Percentiles rank a stretch among this genome's conserved stretches.
Evolutionary conservation across 768 basidiomycete genomes (phyloP).

Genomic region (Tricholoma saponaceum): DNA sequence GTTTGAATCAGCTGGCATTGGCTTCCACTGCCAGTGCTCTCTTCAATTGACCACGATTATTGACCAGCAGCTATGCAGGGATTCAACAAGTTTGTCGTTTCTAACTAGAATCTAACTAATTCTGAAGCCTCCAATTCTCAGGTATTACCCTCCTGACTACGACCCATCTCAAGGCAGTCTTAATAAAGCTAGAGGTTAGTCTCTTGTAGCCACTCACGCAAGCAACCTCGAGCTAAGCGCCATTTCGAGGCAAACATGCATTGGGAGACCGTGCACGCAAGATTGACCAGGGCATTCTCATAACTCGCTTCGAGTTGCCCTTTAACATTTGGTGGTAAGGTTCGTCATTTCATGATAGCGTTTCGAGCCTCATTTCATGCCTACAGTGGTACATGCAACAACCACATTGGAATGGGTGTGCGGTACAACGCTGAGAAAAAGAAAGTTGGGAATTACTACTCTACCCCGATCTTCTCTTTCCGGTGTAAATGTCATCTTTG

Average conservation of each 20-base stretch:
- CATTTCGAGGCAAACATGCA: conserved; percentile 79
- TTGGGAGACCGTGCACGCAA: conserved; percentile 91
- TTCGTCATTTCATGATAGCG: neutral
- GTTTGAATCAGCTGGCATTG: neutral
- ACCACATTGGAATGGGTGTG: conserved; percentile 98
- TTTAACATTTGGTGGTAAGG: conserved; percentile 96
- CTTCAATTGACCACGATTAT: neutral
- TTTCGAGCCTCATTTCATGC: neutral
- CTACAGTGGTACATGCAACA: conserved; percentile 84
- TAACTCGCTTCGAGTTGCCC: conserved; percentile 92
- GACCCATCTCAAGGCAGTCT: conserved; percentile 61
- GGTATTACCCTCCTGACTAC: conserved; percentile 50
- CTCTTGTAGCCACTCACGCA: neutral
- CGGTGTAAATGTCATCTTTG: conserved; percentile 98
- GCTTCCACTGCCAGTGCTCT: neutral
- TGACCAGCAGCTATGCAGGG: conserved; percentile 35
- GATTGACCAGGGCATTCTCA: conserved; percentile 92
- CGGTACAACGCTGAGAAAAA: conserved; percentile 99
- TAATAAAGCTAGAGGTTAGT: conserved; percentile 64
- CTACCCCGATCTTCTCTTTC: conserved; percentile 92
- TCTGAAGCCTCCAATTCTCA: conserved; percentile 10
- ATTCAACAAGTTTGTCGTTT: conserved; percentile 38
- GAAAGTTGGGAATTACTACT: conserved; percentile 92
- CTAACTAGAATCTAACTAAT: neutral
- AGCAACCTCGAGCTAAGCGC: conserved; percentile 1